These are phyloP conservation scores for Zangia roseola DNA, from an alignment of 768 basidiomycete species.

Conservation along the genomic window DNA sequence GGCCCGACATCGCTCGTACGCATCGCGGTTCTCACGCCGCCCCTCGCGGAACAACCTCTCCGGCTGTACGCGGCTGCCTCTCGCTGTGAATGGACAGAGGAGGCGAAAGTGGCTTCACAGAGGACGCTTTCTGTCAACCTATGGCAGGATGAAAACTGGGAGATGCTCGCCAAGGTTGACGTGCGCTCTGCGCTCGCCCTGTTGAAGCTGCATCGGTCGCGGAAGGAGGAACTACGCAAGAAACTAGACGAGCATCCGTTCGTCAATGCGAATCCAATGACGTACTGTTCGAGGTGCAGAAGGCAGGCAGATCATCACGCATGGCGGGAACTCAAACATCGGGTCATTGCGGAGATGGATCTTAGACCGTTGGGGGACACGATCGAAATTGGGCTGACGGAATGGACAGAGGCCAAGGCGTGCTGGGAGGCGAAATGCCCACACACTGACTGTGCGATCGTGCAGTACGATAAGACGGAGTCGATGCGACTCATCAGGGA, in stretches of 20 bases:
- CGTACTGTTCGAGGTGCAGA: conserved; percentile 49
- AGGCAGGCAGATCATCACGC: conserved; percentile 52
- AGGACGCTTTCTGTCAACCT: conserved; percentile 56
- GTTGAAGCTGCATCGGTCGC: conserved; percentile 50
- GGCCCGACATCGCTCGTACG: conserved; percentile 61
- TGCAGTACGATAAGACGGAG: conserved; percentile 56
- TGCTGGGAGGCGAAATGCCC: conserved; percentile 62
- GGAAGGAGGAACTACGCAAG: conserved; percentile 48
- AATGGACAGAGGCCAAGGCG: conserved; percentile 57
- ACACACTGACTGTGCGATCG: conserved; percentile 41
- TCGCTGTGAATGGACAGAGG: conserved; percentile 58
- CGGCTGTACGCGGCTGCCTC: conserved; percentile 55
- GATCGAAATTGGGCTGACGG: conserved; percentile 45
- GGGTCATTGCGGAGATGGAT: conserved; percentile 58
- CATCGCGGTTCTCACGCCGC: conserved; percentile 52
- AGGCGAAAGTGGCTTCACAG: conserved; percentile 52
- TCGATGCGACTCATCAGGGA: conserved; percentile 54
- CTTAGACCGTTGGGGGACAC: conserved; percentile 58
- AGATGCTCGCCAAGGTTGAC: conserved; percentile 46
- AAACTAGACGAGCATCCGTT: conserved; percentile 59
- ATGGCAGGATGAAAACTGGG: conserved; percentile 43
- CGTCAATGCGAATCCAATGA: conserved; percentile 43
- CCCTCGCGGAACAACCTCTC: conserved; percentile 49
- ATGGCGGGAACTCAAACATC: conserved; percentile 64
- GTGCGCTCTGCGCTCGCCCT: conserved; percentile 53